Evolutionary conservation across 2,329 filamentous ascomycete genomes (phyloP), one percentile per base, ranked within the genome.

Genomic region (Emericellopsis atlantica): DNA sequence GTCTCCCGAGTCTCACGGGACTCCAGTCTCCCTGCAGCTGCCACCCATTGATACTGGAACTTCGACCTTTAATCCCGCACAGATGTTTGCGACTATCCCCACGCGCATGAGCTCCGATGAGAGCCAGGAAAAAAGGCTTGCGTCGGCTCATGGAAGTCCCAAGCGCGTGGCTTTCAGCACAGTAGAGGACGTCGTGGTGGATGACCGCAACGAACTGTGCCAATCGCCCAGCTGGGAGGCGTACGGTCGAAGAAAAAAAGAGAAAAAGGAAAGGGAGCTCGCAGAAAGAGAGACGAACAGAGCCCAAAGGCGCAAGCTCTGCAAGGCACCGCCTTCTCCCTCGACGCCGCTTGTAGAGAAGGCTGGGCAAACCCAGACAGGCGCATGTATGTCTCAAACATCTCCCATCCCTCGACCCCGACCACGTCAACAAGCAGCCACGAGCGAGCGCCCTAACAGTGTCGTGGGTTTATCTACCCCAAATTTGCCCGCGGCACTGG

Each of bases 201-300:
- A 55, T 8, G 53, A 54, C 16, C 52, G 49, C 23, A 49, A 48
- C 6, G 57, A 59, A 0, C 73, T 78, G 41, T 80, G 76, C 45
- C 72, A 76, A 42, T 79, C 76, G 2, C 76, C 76, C 2, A 76
- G 68, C 42, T 79, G 76, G 76, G 74, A 77, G 46, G 67, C 71
- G 18, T 73, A 73, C 48, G 64, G 65, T 3, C 65, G 67, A 16
- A 68, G 62, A 47, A 74, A 70, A 48, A 70, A 66, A 50, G 70
- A 74, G 46, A 73, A 69, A 52, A 66, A 60, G 46, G 64, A 67
- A 39, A 63, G 66, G 44, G 54, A 51, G 18, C 52, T 54, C 31
- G 58, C 64, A 33, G 57, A 48, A 36, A 48, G 57, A 9, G 56
- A 65, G 40, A 54, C 52, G 43, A 66, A 56, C 26, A 29, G 26